A percentile compares a stretch with the other conserved stretches of the same genome.
Evolutionary conservation across 148 eudicot species (phyloP).

Genomic region (Silene uniflora): DNA sequence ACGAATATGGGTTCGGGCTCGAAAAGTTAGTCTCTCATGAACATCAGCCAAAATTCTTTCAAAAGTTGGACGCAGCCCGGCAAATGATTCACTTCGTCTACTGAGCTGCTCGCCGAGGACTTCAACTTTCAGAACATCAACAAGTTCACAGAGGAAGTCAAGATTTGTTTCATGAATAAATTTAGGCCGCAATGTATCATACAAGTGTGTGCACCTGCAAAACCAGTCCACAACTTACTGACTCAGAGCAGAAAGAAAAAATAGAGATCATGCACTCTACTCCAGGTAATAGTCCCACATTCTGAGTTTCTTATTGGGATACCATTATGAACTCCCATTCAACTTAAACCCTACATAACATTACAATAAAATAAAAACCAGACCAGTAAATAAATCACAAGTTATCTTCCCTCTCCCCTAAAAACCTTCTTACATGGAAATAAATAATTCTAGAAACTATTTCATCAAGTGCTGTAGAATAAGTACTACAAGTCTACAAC

Average conservation of each 20-base stretch:
- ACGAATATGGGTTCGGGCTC: conserved; percentile 91
- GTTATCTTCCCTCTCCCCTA: no score
- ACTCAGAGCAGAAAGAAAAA: conserved; percentile 12
- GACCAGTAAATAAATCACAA: no score
- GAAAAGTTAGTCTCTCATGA: conserved; percentile 91
- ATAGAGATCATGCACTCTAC: neutral
- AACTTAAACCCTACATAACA: neutral
- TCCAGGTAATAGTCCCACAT: neutral
- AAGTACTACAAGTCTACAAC: no score
- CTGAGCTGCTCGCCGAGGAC: conserved; percentile 85
- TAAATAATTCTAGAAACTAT: no score
- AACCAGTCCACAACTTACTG: conserved; percentile 14
- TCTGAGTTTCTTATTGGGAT: neutral
- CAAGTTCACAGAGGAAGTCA: conserved; percentile 90
- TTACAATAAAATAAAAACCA: no score
- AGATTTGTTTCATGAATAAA: conserved; percentile 94
- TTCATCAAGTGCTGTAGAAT: no score
- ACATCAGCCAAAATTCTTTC: conserved; percentile 92
- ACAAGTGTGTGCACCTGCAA: conserved; percentile 94
- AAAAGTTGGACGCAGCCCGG: conserved; percentile 88
- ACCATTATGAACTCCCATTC: neutral
- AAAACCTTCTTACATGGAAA: no score
- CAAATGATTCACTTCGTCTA: conserved; percentile 77
- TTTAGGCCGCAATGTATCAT: conserved; percentile 94
- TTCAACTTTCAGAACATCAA: conserved; percentile 90